A percentile compares a stretch with the other conserved stretches of the same genome.
Conservation (phyloP, 306 rosid genomes). For the Notholithocarpus densiflorus region DNA sequence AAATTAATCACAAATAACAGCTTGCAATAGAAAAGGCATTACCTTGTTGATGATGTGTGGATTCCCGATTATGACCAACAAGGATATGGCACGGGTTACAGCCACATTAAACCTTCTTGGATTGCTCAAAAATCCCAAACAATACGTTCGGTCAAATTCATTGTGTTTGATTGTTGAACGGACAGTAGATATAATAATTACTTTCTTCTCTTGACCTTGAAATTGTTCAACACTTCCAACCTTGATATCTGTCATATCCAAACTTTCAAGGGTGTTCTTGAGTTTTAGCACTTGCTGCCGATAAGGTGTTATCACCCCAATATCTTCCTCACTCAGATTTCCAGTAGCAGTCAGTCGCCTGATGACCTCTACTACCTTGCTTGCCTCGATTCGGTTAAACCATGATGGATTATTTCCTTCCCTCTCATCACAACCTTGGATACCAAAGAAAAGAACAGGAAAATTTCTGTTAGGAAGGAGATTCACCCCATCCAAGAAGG, state of each 20-base stretch:
- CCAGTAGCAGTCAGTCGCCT: conserved; percentile 43
- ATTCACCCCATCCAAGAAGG: conserved; percentile 35
- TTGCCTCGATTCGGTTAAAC: conserved; percentile 90
- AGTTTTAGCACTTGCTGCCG: conserved; percentile 86
- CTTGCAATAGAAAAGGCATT: conserved; percentile 25
- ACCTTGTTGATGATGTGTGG: conserved; percentile 88
- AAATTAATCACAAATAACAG: background rate
- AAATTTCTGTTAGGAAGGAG: conserved; percentile 76
- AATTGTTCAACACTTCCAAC: conserved; percentile 98
- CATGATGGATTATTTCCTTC: conserved; percentile 98
- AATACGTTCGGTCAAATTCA: conserved; percentile 71
- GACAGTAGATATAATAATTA: conserved; percentile 86
- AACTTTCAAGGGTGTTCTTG: conserved; percentile 57
- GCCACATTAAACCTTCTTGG: conserved; percentile 91
- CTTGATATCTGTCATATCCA: conserved; percentile 55
- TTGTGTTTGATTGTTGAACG: conserved; percentile 93
- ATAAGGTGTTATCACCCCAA: conserved; percentile 91
- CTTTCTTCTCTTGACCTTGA: conserved; percentile 87
- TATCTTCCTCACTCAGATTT: conserved; percentile 53
- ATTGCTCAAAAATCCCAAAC: conserved; percentile 92
- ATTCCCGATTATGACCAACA: conserved; percentile 83
- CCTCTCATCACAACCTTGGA: conserved; percentile 98
- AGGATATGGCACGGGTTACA: conserved; percentile 79
- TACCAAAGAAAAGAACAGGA: conserved; percentile 84
- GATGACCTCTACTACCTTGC: conserved; percentile 70